Percentiles rank a stretch among this genome's conserved stretches.
These are phyloP conservation scores for Schizosaccharomyces cryophilus DNA, from an alignment of 805 yeast genomes.

Conservation along the genomic window DNA sequence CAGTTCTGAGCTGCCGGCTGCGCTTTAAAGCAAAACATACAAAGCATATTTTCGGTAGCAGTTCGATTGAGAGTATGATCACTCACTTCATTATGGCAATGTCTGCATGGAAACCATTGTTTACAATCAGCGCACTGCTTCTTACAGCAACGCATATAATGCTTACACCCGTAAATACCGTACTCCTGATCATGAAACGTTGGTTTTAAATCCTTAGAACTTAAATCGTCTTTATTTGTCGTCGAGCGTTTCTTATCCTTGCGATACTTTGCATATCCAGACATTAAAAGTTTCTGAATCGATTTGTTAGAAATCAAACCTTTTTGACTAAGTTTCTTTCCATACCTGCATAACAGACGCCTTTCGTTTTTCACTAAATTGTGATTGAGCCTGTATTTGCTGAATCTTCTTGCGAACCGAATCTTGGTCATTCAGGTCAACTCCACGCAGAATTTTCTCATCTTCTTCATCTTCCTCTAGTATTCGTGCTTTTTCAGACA, in stretches of 20 bases:
- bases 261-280: constrained; percentile 1
- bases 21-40: constrained; percentile 56
- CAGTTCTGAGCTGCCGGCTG: constrained; percentile 56
- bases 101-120: constrained; percentile 57
- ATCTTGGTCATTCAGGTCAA: neutral
- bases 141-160: constrained; percentile 65
- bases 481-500: neutral
- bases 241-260: neutral
- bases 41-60: constrained; percentile 42
- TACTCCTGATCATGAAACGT: constrained; percentile 17
- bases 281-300: neutral
- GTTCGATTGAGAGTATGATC: constrained; percentile 33
- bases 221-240: neutral
- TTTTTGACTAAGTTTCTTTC: neutral
- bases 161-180: constrained; percentile 41
- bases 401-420: neutral
- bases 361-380: neutral
- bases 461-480: neutral
- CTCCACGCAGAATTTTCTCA: neutral
- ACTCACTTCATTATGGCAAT: constrained; percentile 55
- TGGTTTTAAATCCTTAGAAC: constrained; percentile 4
- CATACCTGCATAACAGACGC: neutral
- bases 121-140: constrained; percentile 54
- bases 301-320: neutral
- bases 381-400: neutral